Conservation (phyloP, 345 rosid species). For the Jatropha curcas region DNA sequence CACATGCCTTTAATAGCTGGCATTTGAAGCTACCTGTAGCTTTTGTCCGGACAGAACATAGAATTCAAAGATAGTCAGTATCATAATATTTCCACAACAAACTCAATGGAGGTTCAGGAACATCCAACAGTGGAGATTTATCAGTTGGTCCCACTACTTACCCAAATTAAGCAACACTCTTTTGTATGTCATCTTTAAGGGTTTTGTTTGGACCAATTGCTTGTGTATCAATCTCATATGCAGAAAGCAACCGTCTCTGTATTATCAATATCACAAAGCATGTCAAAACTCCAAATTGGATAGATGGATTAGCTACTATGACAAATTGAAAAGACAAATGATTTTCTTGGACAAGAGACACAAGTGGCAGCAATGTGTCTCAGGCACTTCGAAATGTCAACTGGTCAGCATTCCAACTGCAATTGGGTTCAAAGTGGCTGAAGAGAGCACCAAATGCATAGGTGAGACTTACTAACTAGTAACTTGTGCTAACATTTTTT, state of each 20-base stretch:
- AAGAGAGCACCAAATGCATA: not conserved
- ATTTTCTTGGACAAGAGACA: not conserved
- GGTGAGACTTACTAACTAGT: not conserved
- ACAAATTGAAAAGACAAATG: not conserved
- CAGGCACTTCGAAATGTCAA: constrained; percentile 2
- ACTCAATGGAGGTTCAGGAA: not conserved
- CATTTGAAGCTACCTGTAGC: constrained; percentile 5
- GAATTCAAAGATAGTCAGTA: not conserved
- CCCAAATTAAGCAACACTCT: constrained; percentile 38
- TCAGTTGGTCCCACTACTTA: not conserved
- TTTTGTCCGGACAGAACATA: constrained; percentile 10
- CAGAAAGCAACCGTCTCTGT: constrained; percentile 85
- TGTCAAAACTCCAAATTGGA: not conserved
- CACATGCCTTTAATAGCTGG: constrained; percentile 17
- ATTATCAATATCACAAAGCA: constrained; percentile 11
- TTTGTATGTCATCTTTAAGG: constrained; percentile 28
- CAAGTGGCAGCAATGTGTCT: not conserved
- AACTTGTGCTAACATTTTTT: not conserved
- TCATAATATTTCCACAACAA: not conserved
- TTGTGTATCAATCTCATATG: constrained; percentile 55
- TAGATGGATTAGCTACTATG: not conserved
- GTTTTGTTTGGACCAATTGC: constrained; percentile 31
- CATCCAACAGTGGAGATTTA: not conserved
- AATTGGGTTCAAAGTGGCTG: constrained; percentile 6
- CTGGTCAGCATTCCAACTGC: not conserved